phyloP scores from a whole-genome alignment of 2,329 filamentous ascomycete species.

The Exophiala calicioides region DNA sequence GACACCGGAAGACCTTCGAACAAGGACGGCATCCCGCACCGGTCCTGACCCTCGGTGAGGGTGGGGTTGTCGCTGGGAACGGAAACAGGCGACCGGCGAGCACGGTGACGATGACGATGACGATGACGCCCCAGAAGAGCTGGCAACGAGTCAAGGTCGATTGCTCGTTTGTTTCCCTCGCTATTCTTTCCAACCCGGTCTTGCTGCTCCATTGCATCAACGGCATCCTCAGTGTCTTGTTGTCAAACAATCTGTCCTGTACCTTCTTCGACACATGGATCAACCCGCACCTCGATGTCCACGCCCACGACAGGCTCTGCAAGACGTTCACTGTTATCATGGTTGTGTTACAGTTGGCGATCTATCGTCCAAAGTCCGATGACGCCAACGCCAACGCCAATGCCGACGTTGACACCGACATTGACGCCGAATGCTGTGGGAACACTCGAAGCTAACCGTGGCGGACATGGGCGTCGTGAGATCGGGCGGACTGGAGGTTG shows the following conservation, averaged over 20 bases:
- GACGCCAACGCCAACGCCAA: neutral
- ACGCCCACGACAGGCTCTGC: constrained; percentile 40
- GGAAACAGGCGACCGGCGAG: neutral
- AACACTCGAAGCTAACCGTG: too few relatives aligned
- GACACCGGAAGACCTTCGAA: neutral
- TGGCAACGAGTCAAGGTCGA: constrained; percentile 8
- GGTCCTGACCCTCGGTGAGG: too few relatives aligned
- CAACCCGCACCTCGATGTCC: constrained; percentile 40
- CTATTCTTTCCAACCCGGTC: constrained; percentile 43
- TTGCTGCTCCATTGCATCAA: constrained; percentile 44
- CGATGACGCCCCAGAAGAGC: neutral
- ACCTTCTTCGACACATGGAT: constrained; percentile 32
- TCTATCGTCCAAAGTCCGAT: constrained; percentile 8
- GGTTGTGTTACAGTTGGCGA: constrained; percentile 39
- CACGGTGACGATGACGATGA: neutral
- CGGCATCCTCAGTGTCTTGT: constrained; percentile 39
- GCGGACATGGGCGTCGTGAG: too few relatives aligned
- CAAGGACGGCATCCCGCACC: too few relatives aligned
- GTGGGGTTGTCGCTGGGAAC: neutral
- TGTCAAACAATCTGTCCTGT: constrained; percentile 36
- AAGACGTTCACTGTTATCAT: constrained; percentile 43
- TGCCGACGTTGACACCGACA: too few relatives aligned
- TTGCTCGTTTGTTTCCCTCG: constrained; percentile 36
- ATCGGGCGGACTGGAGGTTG: too few relatives aligned
- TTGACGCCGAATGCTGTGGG: too few relatives aligned